Percentiles rank a stretch among this genome's conserved stretches.
Evolutionary conservation across 805 yeast species (phyloP).

Genomic region (Dipodascus albidus): DNA sequence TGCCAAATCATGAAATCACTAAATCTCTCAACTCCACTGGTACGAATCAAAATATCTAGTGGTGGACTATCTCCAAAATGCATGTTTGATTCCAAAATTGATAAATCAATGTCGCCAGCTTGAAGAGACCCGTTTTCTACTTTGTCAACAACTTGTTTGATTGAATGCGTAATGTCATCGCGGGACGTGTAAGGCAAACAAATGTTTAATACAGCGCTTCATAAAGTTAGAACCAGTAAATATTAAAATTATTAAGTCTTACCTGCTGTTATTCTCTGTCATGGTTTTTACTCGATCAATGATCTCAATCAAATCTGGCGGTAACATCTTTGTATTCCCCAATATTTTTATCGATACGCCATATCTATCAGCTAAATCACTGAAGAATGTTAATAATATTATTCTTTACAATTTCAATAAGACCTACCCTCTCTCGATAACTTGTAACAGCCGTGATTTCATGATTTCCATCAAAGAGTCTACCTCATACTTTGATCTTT

Average conservation of each 20-base stretch:
- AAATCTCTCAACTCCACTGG: slow-evolving; percentile 75
- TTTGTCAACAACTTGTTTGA: slow-evolving; percentile 34
- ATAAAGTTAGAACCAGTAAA: background rate
- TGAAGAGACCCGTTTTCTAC: slow-evolving; percentile 19
- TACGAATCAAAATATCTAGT: slow-evolving; percentile 73
- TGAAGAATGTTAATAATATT: background rate
- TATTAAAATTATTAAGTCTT: slow-evolving; percentile 1
- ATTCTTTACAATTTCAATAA: background rate
- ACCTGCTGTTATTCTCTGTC: slow-evolving; percentile 41
- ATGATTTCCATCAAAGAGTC: slow-evolving; percentile 51
- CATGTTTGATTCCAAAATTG: slow-evolving; percentile 40
- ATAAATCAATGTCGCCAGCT: slow-evolving; percentile 33
- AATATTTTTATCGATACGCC: slow-evolving; percentile 41
- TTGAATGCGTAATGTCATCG: slow-evolving; percentile 69
- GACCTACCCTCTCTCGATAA: slow-evolving; percentile 12
- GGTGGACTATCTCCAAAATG: slow-evolving; percentile 68
- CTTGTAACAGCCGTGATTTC: slow-evolving; percentile 20
- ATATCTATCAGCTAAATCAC: slow-evolving; percentile 8
- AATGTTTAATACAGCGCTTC: slow-evolving; percentile 22
- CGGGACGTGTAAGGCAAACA: slow-evolving; percentile 91
- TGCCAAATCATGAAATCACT: slow-evolving; percentile 94
- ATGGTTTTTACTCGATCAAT: slow-evolving; percentile 50
- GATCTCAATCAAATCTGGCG: slow-evolving; percentile 54
- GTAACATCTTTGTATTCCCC: slow-evolving; percentile 63
- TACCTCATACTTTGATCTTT: slow-evolving; percentile 69